Conservation (phyloP, 2,329 filamentous ascomycete species). For the Claviceps sp. region DNA sequence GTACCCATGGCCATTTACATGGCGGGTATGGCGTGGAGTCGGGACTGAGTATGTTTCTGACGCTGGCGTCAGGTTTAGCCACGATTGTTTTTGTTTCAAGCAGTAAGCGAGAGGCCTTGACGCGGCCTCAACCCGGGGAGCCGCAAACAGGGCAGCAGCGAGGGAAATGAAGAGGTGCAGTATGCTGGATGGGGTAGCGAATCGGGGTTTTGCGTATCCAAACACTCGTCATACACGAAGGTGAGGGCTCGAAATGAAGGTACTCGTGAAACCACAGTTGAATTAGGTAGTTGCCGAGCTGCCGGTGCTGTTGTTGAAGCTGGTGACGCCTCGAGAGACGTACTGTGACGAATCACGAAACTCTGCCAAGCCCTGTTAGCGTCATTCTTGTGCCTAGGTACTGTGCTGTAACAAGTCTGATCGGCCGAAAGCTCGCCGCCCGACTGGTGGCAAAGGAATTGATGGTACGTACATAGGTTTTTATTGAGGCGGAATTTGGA, state of each 20-base stretch:
- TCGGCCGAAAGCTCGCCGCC: too few species aligned
- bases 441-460: too few species aligned
- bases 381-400: too few species aligned
- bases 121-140: too few species aligned
- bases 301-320: neutral
- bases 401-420: too few species aligned
- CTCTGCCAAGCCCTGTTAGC: neutral
- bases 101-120: neutral
- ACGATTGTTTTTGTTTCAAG: too few species aligned
- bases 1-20: conserved; percentile 27
- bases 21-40: neutral
- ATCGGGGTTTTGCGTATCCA: neutral
- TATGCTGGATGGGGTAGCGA: neutral
- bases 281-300: neutral
- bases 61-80: neutral
- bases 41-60: neutral
- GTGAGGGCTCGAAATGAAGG: neutral
- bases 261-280: neutral
- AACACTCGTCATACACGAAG: neutral
- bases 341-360: neutral
- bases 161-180: neutral
- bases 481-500: too few species aligned
- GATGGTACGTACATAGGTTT: too few species aligned
- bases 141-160: neutral
- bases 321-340: neutral